A percentile compares a stretch with the other conserved stretches of the same genome.
Conservation (phyloP, 2,329 filamentous ascomycete species). For the Didymella lethalis region DNA sequence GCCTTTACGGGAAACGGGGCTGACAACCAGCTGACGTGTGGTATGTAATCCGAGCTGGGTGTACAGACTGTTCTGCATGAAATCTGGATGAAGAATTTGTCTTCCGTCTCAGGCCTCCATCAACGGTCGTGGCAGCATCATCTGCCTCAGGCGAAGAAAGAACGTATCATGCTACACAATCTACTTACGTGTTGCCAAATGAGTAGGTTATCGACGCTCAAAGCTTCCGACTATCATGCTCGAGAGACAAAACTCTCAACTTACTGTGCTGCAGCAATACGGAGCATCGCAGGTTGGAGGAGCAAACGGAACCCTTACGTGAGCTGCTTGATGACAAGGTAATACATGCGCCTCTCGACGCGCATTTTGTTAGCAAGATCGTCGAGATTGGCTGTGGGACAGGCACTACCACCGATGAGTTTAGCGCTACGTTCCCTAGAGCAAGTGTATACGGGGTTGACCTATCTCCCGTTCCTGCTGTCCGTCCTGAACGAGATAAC, state of each 20-base stretch:
- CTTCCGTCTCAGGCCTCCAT: too few relatives aligned
- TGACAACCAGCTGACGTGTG: too few relatives aligned
- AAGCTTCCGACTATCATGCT: background rate
- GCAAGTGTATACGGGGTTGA: conserved; percentile 25
- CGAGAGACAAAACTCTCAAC: background rate
- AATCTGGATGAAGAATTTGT: too few relatives aligned
- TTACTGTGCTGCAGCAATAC: background rate
- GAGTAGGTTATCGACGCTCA: background rate
- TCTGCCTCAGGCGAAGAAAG: background rate
- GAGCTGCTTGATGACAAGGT: background rate
- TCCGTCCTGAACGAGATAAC: conserved; percentile 16
- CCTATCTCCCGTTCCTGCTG: conserved; percentile 35
- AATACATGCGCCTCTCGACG: conserved; percentile 17
- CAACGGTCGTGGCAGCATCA: too few relatives aligned
- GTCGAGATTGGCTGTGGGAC: conserved; percentile 30
- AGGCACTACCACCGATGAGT: conserved; percentile 17
- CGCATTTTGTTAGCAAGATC: conserved; percentile 7
- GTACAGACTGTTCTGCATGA: too few relatives aligned
- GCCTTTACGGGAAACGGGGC: too few relatives aligned
- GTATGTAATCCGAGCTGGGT: too few relatives aligned
- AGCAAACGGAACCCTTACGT: background rate
- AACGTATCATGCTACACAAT: background rate
- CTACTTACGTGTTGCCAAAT: background rate
- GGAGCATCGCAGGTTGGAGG: background rate
- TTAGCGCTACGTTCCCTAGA: conserved; percentile 19